Evolutionary conservation across 1,139 yeast species (phyloP), one percentile per base, ranked within the genome.

Genomic region (Suhomyces terraborum): DNA sequence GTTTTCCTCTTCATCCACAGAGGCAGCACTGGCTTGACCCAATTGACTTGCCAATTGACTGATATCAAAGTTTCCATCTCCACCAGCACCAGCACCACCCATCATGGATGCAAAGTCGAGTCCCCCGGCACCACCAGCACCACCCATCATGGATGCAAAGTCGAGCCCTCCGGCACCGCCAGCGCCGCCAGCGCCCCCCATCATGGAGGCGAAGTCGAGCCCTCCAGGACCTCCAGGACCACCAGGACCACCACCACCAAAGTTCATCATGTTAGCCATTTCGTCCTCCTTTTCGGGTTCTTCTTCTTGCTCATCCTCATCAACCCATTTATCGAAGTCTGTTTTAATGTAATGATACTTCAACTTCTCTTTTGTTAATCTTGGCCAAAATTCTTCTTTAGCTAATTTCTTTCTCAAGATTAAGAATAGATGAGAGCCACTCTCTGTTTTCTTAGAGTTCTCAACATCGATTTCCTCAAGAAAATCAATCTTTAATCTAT

Each of bases 271-370:
- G 36, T 61, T 58, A 32, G 55, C 51, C 53, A 61, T 57, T 32
- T 66, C 76, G 32, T 66, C 70, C 29, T 75, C 80, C 13, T 71
- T 76, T 32, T 69, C 82, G 7, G 66, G 68, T 30, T 61, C 63
- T 52, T 58, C 64, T 8, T 59, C 62, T 36, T 59, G 64, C 42
- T 59, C 64, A 37, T 59, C 64, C 38, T 59, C 63, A 36, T 59
- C 64, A 29, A 59, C 64, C 98, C 98, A 93, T 66, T 84, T 87
- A 70, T 91, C 96, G 59, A 93, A 93, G 62, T 93, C 98, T 12
- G 98, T 93, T 73, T 88, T 86, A 62, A 93, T 80, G 65, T 79
- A 88, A 53, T 98, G 94, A 73, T 72, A 91, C 51, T 55, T 58
- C 54, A 57, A 52, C 54, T 59, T 59, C 42, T 59, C 63, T 50